A percentile compares a stretch with the other conserved stretches of the same genome.
Evolutionary conservation across 2,329 filamentous ascomycete genomes (phyloP).

Genomic region (Sphaerostilbella broomeana): DNA sequence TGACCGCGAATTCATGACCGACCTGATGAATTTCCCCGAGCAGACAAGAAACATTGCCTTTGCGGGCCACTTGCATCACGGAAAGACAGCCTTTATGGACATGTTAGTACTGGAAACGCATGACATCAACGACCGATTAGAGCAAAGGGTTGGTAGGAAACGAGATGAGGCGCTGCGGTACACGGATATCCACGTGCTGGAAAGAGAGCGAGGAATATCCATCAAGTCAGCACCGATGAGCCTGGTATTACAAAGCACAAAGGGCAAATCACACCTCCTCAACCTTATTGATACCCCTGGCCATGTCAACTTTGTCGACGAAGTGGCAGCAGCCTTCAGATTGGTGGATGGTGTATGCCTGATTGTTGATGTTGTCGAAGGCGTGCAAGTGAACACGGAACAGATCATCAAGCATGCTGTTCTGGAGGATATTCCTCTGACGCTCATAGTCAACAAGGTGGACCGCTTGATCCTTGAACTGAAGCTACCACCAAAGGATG

Average conservation of each 20-base stretch:
- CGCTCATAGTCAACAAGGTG: slow-evolving; percentile 94
- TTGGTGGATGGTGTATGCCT: slow-evolving; percentile 88
- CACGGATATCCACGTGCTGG: slow-evolving; percentile 84
- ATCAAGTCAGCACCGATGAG: slow-evolving; percentile 95
- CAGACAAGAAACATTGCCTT: slow-evolving; percentile 90
- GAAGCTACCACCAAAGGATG: slow-evolving; percentile 87
- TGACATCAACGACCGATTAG: slow-evolving; percentile 70
- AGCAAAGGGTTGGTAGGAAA: slow-evolving; percentile 73
- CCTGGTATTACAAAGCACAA: slow-evolving; percentile 77
- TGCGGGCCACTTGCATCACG: slow-evolving; percentile 90
- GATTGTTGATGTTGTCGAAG: slow-evolving; percentile 93
- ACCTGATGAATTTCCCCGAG: slow-evolving; percentile 92
- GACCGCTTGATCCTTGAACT: slow-evolving; percentile 90
- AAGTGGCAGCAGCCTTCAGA: slow-evolving; percentile 81
- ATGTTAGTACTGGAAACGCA: slow-evolving; percentile 97
- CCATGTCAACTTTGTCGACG: slow-evolving; percentile 97
- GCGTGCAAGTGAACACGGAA: slow-evolving; percentile 97
- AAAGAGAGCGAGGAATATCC: slow-evolving; percentile 83
- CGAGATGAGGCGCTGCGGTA: slow-evolving; percentile 88
- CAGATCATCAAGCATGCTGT: slow-evolving; percentile 96
- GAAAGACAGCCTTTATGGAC: slow-evolving; percentile 97
- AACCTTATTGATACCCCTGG: slow-evolving; percentile 95
- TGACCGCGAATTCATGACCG: slow-evolving; percentile 86
- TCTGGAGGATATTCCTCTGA: slow-evolving; percentile 80
- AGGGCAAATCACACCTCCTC: slow-evolving; percentile 89